These are phyloP conservation scores for Saccharum officinarum DNA, from an alignment of 176 grass and related monocot genomes.

Conservation along the genomic window DNA sequence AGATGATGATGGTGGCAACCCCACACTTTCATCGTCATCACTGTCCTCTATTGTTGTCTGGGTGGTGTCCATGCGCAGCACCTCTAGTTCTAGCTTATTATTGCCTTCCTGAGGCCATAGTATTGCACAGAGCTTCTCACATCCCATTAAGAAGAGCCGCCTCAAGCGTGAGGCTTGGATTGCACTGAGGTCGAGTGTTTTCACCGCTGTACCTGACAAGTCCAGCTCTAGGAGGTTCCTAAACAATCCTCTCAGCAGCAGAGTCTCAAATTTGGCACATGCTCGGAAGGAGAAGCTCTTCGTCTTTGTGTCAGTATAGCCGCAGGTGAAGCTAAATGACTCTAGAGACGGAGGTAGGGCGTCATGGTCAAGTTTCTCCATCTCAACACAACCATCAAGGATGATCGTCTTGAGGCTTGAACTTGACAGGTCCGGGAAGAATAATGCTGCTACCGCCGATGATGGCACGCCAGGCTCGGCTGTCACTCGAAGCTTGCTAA, in stretches of 20 bases:
- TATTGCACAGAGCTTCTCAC: slow-evolving; percentile 24
- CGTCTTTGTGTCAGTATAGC: neutral
- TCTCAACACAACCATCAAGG: neutral
- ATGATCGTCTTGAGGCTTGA: no score
- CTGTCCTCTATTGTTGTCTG: neutral
- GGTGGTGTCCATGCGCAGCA: neutral
- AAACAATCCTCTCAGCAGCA: neutral
- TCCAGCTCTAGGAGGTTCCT: neutral
- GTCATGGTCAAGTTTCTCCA: neutral
- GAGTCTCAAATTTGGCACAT: neutral
- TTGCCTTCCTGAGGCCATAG: neutral
- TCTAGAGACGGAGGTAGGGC: neutral
- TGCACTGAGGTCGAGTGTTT: neutral
- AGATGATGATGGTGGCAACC: no score
- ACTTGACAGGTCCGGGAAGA: no score
- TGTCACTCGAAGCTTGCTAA: no score
- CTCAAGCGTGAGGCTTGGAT: neutral
- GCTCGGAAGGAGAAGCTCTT: neutral
- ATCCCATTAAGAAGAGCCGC: neutral
- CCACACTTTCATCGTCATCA: no score
- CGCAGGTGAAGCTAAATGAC: neutral
- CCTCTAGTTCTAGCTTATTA: neutral
- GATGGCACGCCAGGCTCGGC: no score
- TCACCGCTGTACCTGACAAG: neutral
- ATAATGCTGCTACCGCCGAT: no score